Base-by-base conservation (phyloP, 2,329 filamentous ascomycete species). In the Gnomoniopsis smithogilvyi region DNA sequence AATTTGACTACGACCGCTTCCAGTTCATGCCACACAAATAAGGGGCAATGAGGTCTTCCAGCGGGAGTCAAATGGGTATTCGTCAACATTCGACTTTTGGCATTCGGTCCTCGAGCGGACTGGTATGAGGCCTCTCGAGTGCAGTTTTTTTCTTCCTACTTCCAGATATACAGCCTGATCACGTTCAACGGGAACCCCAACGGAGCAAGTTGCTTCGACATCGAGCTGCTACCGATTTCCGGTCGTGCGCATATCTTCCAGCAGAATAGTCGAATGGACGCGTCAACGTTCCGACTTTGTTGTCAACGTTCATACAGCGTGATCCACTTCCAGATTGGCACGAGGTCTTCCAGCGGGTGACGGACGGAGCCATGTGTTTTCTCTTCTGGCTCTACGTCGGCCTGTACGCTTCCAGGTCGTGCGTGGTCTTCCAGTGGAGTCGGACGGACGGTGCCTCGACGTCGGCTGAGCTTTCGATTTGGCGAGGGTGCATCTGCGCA, bases 371-470 rank as follows among this genome's bases (percentile, higher is more conserved):
- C 1, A 46, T 6, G 8, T 30, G 26, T 30, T 30, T 8, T 30
- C 26, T 30, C 26, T 30, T 30, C 15, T 41, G 36, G 36, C 36
- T 41, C 36, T 4, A 41, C 36, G 12, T 41, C 36, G 17, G 36
- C 36, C 36, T 41, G 43, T n/a, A 6, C 17, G n/a, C 43, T 46
- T 46, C 43, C 43, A 46, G 43, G 43, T 46, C 43, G 17, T 19
- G n/a, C n/a, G n/a, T 46, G 43, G 11, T 46, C 43, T 46, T 46
- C 43, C 43, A 57, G 54, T 57, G 43, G 53, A 48, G 56, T 41
- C 50, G 50, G 59, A 58, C 59, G 50, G 54, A 49, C 34, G 54
- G 50, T 21, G 34, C 30, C 54, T 60, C 54, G 36, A 60, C 54
- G 51, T 48, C 43, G 50, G 49, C 58, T 54, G 58, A 49, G 49